A percentile compares a stretch with the other conserved stretches of the same genome.
These are phyloP conservation scores for Neoboletus magnificus DNA, from an alignment of 768 basidiomycete genomes.

Conservation along the genomic window DNA sequence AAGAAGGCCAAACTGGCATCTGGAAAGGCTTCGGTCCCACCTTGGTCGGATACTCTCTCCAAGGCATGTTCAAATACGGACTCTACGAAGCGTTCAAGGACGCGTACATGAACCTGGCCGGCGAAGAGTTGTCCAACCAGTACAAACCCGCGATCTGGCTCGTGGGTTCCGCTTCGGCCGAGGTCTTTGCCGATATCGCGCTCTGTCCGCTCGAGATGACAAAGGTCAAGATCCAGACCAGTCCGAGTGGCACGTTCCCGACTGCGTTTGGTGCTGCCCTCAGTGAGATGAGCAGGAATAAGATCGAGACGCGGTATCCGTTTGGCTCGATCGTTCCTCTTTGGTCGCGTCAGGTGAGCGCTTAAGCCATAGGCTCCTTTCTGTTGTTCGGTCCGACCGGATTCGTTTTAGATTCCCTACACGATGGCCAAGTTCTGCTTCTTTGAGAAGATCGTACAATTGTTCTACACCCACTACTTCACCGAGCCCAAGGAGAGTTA, in stretches of 20 bases:
- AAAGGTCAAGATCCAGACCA: conserved; percentile 89
- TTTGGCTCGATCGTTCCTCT: conserved; percentile 83
- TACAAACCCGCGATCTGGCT: conserved; percentile 93
- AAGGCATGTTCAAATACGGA: conserved; percentile 98
- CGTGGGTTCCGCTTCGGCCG: conserved; percentile 89
- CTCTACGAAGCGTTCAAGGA: conserved; percentile 98
- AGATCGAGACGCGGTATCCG: conserved; percentile 73
- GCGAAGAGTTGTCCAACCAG: conserved; percentile 72
- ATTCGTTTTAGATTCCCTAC: conserved; percentile 78
- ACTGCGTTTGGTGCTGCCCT: conserved; percentile 68
- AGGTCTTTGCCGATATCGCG: conserved; percentile 94
- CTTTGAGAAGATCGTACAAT: conserved; percentile 83
- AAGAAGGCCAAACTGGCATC: conserved; percentile 82
- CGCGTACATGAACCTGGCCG: conserved; percentile 82
- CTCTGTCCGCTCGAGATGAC: conserved; percentile 95
- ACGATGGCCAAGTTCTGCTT: conserved; percentile 99
- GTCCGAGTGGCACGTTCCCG: conserved; percentile 72
- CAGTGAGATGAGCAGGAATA: conserved; percentile 63
- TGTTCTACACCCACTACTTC: conserved; percentile 89
- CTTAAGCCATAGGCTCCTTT: no score
- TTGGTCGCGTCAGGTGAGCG: conserved; percentile 78
- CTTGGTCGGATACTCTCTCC: conserved; percentile 88
- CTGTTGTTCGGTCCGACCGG: background rate
- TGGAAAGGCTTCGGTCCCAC: conserved; percentile 96
- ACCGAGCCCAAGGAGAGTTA: conserved; percentile 74